Evolutionary conservation across 192 early-diverging fungal species (phyloP).

Genomic region (Linnemannia hyalina): DNA sequence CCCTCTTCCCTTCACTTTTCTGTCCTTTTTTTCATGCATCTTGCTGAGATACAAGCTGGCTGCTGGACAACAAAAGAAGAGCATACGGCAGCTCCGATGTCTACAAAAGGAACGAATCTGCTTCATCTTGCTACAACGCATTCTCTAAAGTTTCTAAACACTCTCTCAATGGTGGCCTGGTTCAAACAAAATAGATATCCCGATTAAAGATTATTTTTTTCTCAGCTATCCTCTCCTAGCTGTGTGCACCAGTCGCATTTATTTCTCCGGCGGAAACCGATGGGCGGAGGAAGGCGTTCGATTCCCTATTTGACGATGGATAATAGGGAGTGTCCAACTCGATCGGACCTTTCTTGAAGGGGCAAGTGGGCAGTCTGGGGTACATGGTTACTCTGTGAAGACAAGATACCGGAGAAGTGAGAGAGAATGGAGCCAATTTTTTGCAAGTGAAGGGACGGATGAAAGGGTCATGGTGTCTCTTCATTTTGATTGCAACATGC

Average conservation of each 20-base stretch:
- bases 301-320: background rate
- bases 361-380: background rate
- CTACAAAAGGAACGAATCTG: background rate
- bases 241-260: conserved; percentile 1
- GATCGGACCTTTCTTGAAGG: background rate
- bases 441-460: background rate
- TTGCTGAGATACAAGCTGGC: background rate
- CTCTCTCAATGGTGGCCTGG: background rate
- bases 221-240: background rate
- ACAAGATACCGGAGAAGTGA: background rate
- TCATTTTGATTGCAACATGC: too few species aligned
- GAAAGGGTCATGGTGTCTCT: background rate
- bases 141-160: background rate
- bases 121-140: background rate
- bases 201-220: conserved; percentile 2
- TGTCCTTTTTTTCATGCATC: background rate
- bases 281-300: background rate
- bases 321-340: background rate
- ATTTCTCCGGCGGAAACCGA: background rate
- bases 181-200: background rate
- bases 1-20: background rate
- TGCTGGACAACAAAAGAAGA: background rate
- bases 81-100: background rate
- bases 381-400: background rate
- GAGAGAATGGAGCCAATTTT: background rate